A percentile compares a stretch with the other conserved stretches of the same genome.
Conservation (phyloP, 768 basidiomycete genomes). For the Auriscalpium microsporum region DNA sequence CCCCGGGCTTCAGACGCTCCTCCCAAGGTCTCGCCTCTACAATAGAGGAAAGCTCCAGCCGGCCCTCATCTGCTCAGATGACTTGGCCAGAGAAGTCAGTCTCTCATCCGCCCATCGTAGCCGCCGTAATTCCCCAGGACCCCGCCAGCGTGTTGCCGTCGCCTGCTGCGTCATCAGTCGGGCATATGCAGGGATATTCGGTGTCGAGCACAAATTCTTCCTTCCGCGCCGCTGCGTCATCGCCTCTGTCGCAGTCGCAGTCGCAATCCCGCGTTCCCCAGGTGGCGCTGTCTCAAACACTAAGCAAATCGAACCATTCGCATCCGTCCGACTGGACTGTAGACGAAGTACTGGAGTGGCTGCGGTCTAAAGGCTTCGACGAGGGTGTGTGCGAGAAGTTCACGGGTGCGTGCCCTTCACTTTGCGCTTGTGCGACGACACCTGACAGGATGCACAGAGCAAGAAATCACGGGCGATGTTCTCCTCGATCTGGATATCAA, state of each 20-base stretch:
- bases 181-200: conserved; percentile 17
- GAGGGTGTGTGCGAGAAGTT: conserved; percentile 78
- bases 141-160: conserved; percentile 24
- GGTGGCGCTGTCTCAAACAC: background rate
- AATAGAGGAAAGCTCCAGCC: background rate
- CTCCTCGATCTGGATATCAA: conserved; percentile 89
- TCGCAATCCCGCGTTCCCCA: background rate
- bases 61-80: conserved; percentile 1
- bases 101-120: conserved; percentile 1
- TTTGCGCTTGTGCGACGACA: background rate
- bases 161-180: conserved; percentile 20
- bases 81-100: background rate
- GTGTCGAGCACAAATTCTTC: conserved; percentile 7
- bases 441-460: conserved; percentile 44
- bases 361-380: conserved; percentile 78
- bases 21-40: conserved; percentile 1
- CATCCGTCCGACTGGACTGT: conserved; percentile 75
- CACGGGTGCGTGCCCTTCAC: conserved; percentile 46
- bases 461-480: conserved; percentile 98
- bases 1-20: conserved; percentile 16
- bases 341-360: conserved; percentile 86
- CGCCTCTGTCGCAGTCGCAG: background rate
- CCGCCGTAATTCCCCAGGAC: conserved; percentile 14
- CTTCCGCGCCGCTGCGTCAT: background rate
- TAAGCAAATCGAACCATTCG: conserved; percentile 24